These are phyloP conservation scores for Rhododendron ferrugineum DNA, from an alignment of 148 eudicot genomes.

Conservation along the genomic window DNA sequence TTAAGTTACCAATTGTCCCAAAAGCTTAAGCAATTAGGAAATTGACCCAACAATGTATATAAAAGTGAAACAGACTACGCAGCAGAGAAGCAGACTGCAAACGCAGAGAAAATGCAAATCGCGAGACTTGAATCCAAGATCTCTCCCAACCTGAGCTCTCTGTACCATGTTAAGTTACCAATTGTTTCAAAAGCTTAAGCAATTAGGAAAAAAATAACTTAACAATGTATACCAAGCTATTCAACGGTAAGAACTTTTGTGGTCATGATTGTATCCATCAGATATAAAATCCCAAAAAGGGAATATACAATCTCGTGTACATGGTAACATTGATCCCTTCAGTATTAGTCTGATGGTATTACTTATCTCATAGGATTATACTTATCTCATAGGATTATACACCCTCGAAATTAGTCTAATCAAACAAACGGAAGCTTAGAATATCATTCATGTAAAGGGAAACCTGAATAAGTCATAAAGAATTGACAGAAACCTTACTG, in stretches of 20 bases:
- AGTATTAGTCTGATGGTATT: background rate
- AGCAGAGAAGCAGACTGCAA: no score
- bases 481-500: background rate
- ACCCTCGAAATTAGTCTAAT: background rate
- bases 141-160: no score
- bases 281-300: background rate
- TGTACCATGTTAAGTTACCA: no score
- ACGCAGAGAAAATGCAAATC: no score
- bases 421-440: background rate
- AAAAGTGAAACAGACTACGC: no score
- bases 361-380: background rate
- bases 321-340: background rate
- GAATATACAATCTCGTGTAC: background rate
- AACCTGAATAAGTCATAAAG: background rate
- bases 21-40: background rate
- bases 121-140: no score
- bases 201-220: no score
- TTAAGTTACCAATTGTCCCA: background rate
- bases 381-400: background rate
- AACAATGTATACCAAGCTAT: no score
- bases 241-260: background rate
- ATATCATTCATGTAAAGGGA: background rate
- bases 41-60: background rate
- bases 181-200: no score
- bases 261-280: background rate